Evolutionary conservation across 176 grass and related monocot genomes (phyloP), one percentile per base, ranked within the genome.

Genomic region (Oryza glaberrima): DNA sequence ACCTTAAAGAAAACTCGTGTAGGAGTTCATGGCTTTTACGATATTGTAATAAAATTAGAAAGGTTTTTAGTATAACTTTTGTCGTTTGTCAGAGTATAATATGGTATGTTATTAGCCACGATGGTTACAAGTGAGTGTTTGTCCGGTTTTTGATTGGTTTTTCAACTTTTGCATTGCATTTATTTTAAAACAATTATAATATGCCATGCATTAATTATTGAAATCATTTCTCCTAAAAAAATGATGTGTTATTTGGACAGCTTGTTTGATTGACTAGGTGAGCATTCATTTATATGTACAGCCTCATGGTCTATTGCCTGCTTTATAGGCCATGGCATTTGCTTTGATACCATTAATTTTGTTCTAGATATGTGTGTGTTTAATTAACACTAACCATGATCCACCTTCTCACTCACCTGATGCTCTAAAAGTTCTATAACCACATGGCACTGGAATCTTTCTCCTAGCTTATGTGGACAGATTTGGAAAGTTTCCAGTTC

Each of bases 301-400:
- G 4, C 11, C 12, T 41, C 11, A 0, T 16, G 22, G 69, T 78
- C 60, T 38, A 52, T 88, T 71, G 46, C 81, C 16, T 79, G 44
- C 22, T 77, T 49, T 0, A 68, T 17, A 79, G 19, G 76, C 36
- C 25, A 84, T n/a, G 81, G 60, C 60, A 48, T 80, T 38, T 2
- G 0, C 35, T 38, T 19, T 48, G 16, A 72, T 10, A 16, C 17
- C 16, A n/a, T 7, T 54, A 32, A 51, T 3, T 72, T 54, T 41
- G 4, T 4, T 38, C 1, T 28, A 17, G 23, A 73, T 30, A 6
- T 47, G 1, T 76, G 17, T 15, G 36, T 23, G 44, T 9, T 60
- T n/a, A 17, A 25, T 7, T 19, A 8, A 17, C 22, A 28, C 1
- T 77, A 63, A 51, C 19, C 7, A 40, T 15, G 46, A 36, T 69